Percentiles rank a stretch among this genome's conserved stretches.
These are phyloP conservation scores for Millerozyma acaciae DNA, from an alignment of 805 yeast species.

Conservation along the genomic window DNA sequence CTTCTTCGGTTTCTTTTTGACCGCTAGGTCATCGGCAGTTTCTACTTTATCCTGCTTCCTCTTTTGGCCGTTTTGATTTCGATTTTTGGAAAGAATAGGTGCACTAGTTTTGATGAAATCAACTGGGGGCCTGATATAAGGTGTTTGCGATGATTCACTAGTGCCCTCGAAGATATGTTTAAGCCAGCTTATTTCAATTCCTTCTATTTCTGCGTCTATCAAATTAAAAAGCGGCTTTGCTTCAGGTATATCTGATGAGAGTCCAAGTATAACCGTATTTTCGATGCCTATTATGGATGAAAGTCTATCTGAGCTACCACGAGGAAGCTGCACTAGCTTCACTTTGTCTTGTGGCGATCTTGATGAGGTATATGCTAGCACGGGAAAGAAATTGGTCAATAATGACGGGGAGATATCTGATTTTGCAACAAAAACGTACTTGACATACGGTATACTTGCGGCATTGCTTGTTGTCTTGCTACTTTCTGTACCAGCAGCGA, in stretches of 20 bases:
- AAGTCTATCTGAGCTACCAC: slow-evolving; percentile 30
- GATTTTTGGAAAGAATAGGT: slow-evolving; percentile 32
- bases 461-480: slow-evolving; percentile 1
- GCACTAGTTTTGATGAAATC: slow-evolving; percentile 45
- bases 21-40: too few species aligned
- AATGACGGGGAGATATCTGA: slow-evolving; percentile 50
- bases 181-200: slow-evolving; percentile 46
- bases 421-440: slow-evolving; percentile 57
- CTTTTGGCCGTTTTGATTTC: slow-evolving; percentile 13
- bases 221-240: slow-evolving; percentile 27
- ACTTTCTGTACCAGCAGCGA: slow-evolving; percentile 3
- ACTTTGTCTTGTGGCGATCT: slow-evolving; percentile 28
- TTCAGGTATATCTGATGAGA: slow-evolving; percentile 23
- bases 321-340: slow-evolving; percentile 60
- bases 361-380: slow-evolving; percentile 46
- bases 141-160: neutral
- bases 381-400: slow-evolving; percentile 55
- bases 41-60: too few species aligned
- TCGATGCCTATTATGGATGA: slow-evolving; percentile 26
- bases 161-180: slow-evolving; percentile 22
- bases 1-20: too few species aligned
- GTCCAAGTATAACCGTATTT: slow-evolving; percentile 31
- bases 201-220: slow-evolving; percentile 26
- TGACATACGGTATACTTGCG: slow-evolving; percentile 13
- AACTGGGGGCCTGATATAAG: slow-evolving; percentile 33